phyloP scores from a whole-genome alignment of 805 yeast species.

The Starmerella vitae region DNA sequence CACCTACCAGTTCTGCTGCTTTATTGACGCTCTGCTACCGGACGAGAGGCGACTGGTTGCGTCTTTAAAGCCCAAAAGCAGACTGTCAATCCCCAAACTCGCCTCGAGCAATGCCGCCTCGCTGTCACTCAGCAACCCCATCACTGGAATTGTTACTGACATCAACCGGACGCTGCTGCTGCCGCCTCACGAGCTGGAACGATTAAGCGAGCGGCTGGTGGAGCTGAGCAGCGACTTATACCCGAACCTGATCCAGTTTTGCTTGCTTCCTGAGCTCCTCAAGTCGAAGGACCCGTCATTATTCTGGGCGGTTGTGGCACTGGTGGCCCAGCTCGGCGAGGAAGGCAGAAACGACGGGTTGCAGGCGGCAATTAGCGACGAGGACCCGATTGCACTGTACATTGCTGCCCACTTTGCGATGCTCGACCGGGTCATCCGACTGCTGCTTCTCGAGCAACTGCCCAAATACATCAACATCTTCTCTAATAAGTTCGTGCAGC shows the following conservation, averaged over 20 bases:
- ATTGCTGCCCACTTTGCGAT: conserved; percentile 49
- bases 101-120: conserved; percentile 14
- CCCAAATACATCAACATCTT: conserved; percentile 37
- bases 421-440: conserved; percentile 65
- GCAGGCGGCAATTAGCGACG: conserved; percentile 1
- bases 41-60: conserved; percentile 13
- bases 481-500: conserved; percentile 46
- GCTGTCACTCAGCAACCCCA: conserved; percentile 29
- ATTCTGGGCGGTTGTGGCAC: conserved; percentile 9
- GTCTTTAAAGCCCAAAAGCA: conserved; percentile 12
- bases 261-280: conserved; percentile 49
- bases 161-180: conserved; percentile 37
- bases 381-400: conserved; percentile 41
- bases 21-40: conserved; percentile 35
- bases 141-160: conserved; percentile 41
- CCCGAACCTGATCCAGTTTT: conserved; percentile 3
- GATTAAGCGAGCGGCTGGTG: conserved; percentile 8
- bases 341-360: no score
- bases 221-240: neutral
- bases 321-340: conserved; percentile 1
- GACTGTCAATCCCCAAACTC: conserved; percentile 14
- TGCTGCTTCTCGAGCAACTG: conserved; percentile 52
- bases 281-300: conserved; percentile 23
- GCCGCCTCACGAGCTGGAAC: conserved; percentile 13
- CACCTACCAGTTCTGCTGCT: conserved; percentile 47